Base-by-base conservation (phyloP, 2,329 filamentous ascomycete species). In the Fusarium annulatum region DNA sequence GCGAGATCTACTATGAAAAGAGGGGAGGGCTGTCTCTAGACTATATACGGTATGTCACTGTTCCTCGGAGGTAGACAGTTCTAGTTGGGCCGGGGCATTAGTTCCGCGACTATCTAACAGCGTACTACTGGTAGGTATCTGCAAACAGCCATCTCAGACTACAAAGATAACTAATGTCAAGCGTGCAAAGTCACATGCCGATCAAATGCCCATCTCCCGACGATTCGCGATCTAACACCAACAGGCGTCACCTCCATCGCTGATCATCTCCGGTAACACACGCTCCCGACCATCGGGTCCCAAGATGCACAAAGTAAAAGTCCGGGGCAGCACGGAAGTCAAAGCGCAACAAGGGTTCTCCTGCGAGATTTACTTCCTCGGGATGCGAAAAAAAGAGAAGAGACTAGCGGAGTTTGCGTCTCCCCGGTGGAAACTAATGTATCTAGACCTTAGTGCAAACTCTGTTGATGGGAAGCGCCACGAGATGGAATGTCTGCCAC, bases 271-370 rank as follows among this genome's bases (percentile, higher is more conserved):
- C 48, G 63, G 63, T 28, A 39, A 56, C 36, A 41, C 63, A 21
- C 46, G 26, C 9, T 48, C 60, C 62, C 62, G 39, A 36, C 18
- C 33, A 3, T 56, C 60, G 48, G 60, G 51, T 46, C 18, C n/a
- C 19, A 42, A 41, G 48, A 65, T 46, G 19, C 23, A 39, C 7
- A 28, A n/a, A 52, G 60, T 34, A 9, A 14, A 30, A 52, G 46
- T 41, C 63, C 63, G 46, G 60, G 63, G 48, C 41, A 19, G 1
- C 3, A 36, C 60, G 60, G 48, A 64, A 64, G 41, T 41, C 60
- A 34, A 48, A 64, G 63, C 63, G 63, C 9, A 26, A 4, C 33
- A 55, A 28, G 61, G 61, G 9, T 16, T 19, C 16, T 16, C 7
- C n/a, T 33, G n/a, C 16, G 42, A 48, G 53, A 61, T 63, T 61